Conservation (phyloP, 805 yeast species). For the Starmera amethionina region DNA sequence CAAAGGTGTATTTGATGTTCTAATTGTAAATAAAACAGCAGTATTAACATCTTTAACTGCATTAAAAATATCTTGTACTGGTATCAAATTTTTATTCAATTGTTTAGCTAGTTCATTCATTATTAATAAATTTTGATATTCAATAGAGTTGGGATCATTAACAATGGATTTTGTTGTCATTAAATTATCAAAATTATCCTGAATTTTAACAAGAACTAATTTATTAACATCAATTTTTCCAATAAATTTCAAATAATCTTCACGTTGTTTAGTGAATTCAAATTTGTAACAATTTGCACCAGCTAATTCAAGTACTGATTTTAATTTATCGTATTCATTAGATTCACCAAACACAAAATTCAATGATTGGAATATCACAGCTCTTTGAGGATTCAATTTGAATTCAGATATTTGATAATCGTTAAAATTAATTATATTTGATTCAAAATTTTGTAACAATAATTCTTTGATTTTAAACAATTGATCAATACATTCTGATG, state of each 20-base stretch:
- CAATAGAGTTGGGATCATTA: neutral
- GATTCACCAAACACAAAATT: conserved; percentile 17
- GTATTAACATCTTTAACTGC: conserved; percentile 13
- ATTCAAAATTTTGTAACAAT: conserved; percentile 11
- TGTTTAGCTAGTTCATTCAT: conserved; percentile 12
- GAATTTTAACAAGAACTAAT: conserved; percentile 9
- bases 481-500: conserved; percentile 12
- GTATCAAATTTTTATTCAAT: conserved; percentile 12
- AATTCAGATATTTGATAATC: conserved; percentile 15
- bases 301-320: conserved; percentile 15
- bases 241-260: neutral
- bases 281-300: conserved; percentile 10
- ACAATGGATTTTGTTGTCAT: conserved; percentile 1
- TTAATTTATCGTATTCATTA: conserved; percentile 13
- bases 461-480: conserved; percentile 7
- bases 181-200: conserved; percentile 3
- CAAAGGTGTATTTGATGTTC: conserved; percentile 5
- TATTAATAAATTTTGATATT: conserved; percentile 1
- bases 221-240: neutral
- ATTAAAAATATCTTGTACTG: conserved; percentile 19
- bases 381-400: conserved; percentile 15
- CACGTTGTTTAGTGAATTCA: neutral
- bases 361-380: conserved; percentile 12
- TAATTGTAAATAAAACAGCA: conserved; percentile 3
- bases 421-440: conserved; percentile 15